A percentile compares a stretch with the other conserved stretches of the same genome.
phyloP scores from a whole-genome alignment of 805 yeast species.

The Wickerhamiella sergipiensis region DNA sequence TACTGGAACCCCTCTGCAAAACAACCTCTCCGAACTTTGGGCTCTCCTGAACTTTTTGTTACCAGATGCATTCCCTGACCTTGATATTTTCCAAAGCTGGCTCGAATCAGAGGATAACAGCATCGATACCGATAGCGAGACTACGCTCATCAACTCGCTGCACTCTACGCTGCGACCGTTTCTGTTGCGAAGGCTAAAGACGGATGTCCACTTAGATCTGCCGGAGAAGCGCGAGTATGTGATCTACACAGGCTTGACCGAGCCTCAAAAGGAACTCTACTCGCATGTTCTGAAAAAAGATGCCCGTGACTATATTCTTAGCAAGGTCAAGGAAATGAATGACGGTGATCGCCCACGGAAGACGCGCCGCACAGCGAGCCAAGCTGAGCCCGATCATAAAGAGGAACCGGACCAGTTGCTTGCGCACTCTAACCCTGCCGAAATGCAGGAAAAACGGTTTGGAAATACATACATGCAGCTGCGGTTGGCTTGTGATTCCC shows the following conservation, averaged over 20 bases:
- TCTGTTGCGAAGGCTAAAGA: constrained; percentile 66
- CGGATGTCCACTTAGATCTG: constrained; percentile 48
- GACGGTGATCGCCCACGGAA: neutral
- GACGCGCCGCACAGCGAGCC: neutral
- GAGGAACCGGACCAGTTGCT: constrained; percentile 6
- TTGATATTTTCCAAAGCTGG: constrained; percentile 85
- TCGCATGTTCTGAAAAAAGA: constrained; percentile 31
- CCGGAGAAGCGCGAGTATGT: constrained; percentile 89
- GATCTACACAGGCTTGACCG: constrained; percentile 55
- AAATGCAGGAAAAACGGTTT: constrained; percentile 38
- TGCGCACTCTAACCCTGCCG: constrained; percentile 22
- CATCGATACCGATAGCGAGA: constrained; percentile 44
- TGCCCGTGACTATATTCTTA: constrained; percentile 22
- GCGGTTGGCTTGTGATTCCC: constrained; percentile 73
- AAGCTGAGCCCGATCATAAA: too few species aligned
- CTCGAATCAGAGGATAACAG: constrained; percentile 50
- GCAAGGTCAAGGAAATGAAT: neutral
- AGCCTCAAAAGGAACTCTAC: constrained; percentile 52
- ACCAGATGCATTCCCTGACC: constrained; percentile 86
- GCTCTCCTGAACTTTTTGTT: constrained; percentile 76
- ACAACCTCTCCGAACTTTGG: constrained; percentile 84
- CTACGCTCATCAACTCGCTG: constrained; percentile 53
- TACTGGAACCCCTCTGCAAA: constrained; percentile 96
- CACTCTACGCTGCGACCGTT: constrained; percentile 87
- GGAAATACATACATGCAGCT: constrained; percentile 72